Evolutionary conservation across 164 flowering plant genomes (phyloP), one percentile per base, ranked within the genome.

Genomic region (Brasenia schreberi): DNA sequence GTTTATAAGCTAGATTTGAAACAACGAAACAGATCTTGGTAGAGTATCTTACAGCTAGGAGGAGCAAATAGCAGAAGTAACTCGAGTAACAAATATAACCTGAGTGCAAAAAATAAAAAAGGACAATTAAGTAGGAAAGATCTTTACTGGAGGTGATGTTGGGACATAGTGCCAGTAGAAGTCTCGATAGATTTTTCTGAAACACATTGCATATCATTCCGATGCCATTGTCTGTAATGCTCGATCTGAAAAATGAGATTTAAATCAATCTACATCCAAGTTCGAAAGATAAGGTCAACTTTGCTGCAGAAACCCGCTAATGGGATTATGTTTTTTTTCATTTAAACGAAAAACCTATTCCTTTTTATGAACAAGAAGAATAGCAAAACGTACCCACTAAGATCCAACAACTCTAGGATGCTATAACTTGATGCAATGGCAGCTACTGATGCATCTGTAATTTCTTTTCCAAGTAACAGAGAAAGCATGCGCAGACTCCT

Each of bases 391-490:
- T 84, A 92, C 98, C 99, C 99, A 76, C 98, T 95, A 43, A 95
- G 81, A 76, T 95, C 98, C 70, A 95, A 90, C 71, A 90, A 72
- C 69, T 95, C 96, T 42, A 95, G 73, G 59, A 82, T 80, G 64
- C 96, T 72, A 74, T 81, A 95, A 74, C 80, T 85, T 65, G 91
- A 86, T 49, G 96, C 79, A 73, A 95, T 95, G 44, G 99, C 92
- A 72, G 96, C 98, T 64, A 92, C 96, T 73, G 98, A 90, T 64
- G 97, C 98, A 86, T 95, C 99, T 42, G 92, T 88, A 69, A 95
- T 87, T 72, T 80, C 94, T 44, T 87, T 71, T 67, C 99, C 99
- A 81, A 90, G 88, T 53, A 95, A 85, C 72, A 95, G 87, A 6
- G 99, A 90, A 58, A 95, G 99, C 98, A 88, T 92, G 52, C 87